phyloP scores from a whole-genome alignment of 2,329 filamentous ascomycete genomes.

The Aspergillus sp. region DNA sequence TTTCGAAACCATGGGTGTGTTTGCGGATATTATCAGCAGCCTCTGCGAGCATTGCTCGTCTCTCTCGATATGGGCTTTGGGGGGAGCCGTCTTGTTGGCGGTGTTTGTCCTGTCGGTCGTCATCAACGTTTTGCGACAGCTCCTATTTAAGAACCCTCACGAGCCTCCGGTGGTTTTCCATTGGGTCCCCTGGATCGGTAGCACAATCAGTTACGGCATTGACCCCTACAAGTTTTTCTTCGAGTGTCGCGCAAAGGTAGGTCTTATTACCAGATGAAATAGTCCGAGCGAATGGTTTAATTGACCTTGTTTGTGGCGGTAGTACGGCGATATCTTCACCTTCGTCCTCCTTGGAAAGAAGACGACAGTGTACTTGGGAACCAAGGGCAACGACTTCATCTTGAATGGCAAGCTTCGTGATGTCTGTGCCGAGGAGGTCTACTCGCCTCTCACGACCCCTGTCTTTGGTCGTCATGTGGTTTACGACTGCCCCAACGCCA shows the following conservation, averaged over 20 bases:
- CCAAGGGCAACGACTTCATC: conserved; percentile 84
- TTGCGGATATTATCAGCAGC: conserved; percentile 46
- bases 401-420: conserved; percentile 88
- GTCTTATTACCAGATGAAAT: conserved; percentile 12
- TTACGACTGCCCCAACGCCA: conserved; percentile 86
- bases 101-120: conserved; percentile 59
- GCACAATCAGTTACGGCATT: conserved; percentile 91
- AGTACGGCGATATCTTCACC: conserved; percentile 88
- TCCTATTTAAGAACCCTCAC: conserved; percentile 77
- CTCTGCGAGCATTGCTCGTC: conserved; percentile 46
- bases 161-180: conserved; percentile 69
- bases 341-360: conserved; percentile 86
- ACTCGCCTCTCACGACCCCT: conserved; percentile 68
- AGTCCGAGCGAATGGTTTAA: neutral
- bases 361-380: conserved; percentile 80
- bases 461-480: conserved; percentile 83
- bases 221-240: conserved; percentile 67
- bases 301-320: conserved; percentile 1
- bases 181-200: conserved; percentile 72
- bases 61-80: conserved; percentile 46
- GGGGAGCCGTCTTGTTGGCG: conserved; percentile 43
- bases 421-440: conserved; percentile 87
- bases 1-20: conserved; percentile 47
- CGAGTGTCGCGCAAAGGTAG: conserved; percentile 68
- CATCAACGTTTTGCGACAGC: conserved; percentile 75